phyloP scores from a whole-genome alignment of 169 alveolate genomes.

The Plasmodium fragile region DNA sequence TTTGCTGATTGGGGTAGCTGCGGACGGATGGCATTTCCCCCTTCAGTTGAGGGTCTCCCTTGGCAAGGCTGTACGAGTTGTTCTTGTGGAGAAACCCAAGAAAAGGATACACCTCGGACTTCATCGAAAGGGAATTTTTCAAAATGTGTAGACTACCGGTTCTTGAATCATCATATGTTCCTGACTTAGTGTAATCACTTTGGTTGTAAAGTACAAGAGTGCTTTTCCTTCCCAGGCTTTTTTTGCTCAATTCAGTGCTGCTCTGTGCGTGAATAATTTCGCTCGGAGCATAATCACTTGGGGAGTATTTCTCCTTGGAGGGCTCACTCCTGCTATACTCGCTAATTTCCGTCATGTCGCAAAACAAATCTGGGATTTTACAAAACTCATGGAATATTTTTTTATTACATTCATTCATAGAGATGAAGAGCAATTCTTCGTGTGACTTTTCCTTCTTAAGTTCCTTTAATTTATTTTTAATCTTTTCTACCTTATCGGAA shows the following conservation, averaged over 20 bases:
- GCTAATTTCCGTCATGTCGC: constrained; percentile 19
- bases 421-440: constrained; percentile 45
- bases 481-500: neutral
- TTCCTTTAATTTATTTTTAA: constrained; percentile 29
- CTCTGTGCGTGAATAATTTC: neutral
- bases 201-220: neutral
- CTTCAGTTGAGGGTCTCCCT: neutral
- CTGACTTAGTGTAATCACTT: neutral
- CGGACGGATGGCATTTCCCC: neutral
- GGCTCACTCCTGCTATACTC: constrained; percentile 17
- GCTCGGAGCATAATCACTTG: neutral
- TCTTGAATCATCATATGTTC: constrained; percentile 10
- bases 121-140: neutral
- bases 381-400: constrained; percentile 31
- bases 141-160: neutral
- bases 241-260: neutral
- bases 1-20: neutral
- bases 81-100: neutral
- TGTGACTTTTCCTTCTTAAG: constrained; percentile 37
- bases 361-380: constrained; percentile 45
- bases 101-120: neutral
- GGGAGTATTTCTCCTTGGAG: neutral
- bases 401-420: constrained; percentile 72
- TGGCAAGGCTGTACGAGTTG: neutral
- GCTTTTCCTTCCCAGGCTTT: neutral